Conservation (phyloP, 192 early-diverging fungal species). For the Linnemannia exigua region DNA sequence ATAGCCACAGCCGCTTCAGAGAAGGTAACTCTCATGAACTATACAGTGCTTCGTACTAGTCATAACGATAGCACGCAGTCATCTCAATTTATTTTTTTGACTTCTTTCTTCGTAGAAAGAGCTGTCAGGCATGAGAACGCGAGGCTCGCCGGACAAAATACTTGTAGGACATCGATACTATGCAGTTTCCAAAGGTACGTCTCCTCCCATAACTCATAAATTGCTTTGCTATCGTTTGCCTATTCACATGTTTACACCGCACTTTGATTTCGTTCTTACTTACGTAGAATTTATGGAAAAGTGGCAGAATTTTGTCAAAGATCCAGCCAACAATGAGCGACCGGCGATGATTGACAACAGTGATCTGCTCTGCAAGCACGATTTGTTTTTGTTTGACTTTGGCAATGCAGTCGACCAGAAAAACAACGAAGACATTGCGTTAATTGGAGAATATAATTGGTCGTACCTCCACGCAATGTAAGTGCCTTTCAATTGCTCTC, state of each 20-base stretch:
- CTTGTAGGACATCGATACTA: constrained; percentile 13
- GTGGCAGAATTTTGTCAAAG: constrained; percentile 35
- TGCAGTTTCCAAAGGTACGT: constrained; percentile 26
- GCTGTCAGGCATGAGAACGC: constrained; percentile 7
- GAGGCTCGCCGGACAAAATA: constrained; percentile 13
- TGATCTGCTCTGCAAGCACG: constrained; percentile 30
- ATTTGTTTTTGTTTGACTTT: constrained; percentile 25
- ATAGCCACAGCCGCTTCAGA: constrained; percentile 23
- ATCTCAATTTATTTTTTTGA: not conserved
- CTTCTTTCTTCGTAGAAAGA: constrained; percentile 3
- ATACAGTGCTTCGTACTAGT: not conserved
- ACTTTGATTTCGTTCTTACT: not conserved
- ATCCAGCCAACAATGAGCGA: constrained; percentile 14
- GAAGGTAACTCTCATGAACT: constrained; percentile 16
- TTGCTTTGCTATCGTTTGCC: not conserved
- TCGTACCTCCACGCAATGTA: constrained; percentile 24
- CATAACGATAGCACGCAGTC: not conserved
- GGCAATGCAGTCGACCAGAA: constrained; percentile 11
- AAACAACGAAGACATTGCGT: constrained; percentile 2
- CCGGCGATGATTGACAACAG: constrained; percentile 20
- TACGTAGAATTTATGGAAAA: constrained; percentile 22
- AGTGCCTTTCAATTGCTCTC: not conserved
- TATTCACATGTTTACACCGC: not conserved
- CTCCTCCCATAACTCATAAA: too few relatives aligned
- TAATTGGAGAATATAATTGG: constrained; percentile 35